Evolutionary conservation across 2,329 filamentous ascomycete species (phyloP), one percentile per base, ranked within the genome.

Genomic region (Phaeosphaeria sp.): DNA sequence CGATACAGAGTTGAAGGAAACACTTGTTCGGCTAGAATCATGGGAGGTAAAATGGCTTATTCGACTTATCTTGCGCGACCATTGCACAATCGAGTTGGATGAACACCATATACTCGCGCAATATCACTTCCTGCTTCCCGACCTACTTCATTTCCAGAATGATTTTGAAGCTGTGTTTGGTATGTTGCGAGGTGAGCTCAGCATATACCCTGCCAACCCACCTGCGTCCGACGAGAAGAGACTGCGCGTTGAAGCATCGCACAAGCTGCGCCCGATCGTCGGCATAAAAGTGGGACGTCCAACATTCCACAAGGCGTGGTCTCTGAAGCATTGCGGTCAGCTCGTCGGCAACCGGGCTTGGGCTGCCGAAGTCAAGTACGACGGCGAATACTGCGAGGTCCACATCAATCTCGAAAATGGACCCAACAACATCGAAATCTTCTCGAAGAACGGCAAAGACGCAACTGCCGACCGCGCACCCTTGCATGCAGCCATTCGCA

Each of bases 381-480:
- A 96, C 67, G 92, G 91, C 33, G 93, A 97, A 75, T 97, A 95
- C 65, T 96, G 65, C 66, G 93, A 97, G 74, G 87, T 97, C 27
- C 93, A 97, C 68, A 80, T 97, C 40, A 87, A 96, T 69, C 78
- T 91, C 6, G 79, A 80, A 8, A 86, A 84, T 49, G 78, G 79
- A 15, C 47, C 72, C 56, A 71, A 83, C 1, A 84, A 82, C 48
- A 87, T 96, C 25, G 89, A 90, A 61, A 94, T 97, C 27, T 97
- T 95, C 72, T 96, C 92, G 9, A 97, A 97, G 73, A 95, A 92
- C 68, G 92, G 93, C 56, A 96, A 95, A 72, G 91, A 97, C 64
- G 94, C 92, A 45, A 97, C 92, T 0, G 72, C 79, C 51, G 93
- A 96, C 73, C 85, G 90, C 33, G 66, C 75, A 11, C 81, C 80